These are phyloP conservation scores for Excoecaria agallocha DNA, from an alignment of 345 rosid genomes.

Conservation along the genomic window DNA sequence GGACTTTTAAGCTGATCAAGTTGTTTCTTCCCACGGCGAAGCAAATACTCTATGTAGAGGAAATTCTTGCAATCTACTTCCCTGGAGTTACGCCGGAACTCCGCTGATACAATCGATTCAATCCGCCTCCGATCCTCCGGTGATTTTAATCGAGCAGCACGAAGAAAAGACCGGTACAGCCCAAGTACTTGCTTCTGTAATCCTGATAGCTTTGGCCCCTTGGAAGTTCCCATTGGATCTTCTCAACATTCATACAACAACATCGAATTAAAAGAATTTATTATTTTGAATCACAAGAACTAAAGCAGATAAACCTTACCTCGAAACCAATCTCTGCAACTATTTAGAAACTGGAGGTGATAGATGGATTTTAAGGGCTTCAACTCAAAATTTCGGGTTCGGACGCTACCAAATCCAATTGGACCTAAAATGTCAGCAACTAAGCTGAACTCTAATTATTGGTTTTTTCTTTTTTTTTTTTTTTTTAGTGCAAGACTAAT, in stretches of 20 bases:
- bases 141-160: slow-evolving; percentile 70
- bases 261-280: background rate
- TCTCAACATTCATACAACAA: background rate
- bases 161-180: slow-evolving; percentile 76
- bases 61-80: slow-evolving; percentile 79
- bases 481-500: too few species aligned
- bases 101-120: slow-evolving; percentile 57
- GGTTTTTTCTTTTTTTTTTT: too few species aligned
- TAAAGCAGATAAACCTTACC: background rate
- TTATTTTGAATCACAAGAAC: background rate
- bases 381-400: background rate
- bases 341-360: background rate
- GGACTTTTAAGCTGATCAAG: slow-evolving; percentile 75
- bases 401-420: background rate
- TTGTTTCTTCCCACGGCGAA: slow-evolving; percentile 75
- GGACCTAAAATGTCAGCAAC: background rate
- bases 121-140: slow-evolving; percentile 52
- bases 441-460: too few species aligned
- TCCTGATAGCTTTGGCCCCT: slow-evolving; percentile 48
- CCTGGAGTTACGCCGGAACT: slow-evolving; percentile 59
- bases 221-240: slow-evolving; percentile 6
- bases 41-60: slow-evolving; percentile 69
- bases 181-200: slow-evolving; percentile 85
- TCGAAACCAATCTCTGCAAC: background rate
- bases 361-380: slow-evolving; percentile 1